Percentiles rank a stretch among this genome's conserved stretches.
Conservation (phyloP, 1,139 yeast genomes). For the Meyerozyma elateridarum region DNA sequence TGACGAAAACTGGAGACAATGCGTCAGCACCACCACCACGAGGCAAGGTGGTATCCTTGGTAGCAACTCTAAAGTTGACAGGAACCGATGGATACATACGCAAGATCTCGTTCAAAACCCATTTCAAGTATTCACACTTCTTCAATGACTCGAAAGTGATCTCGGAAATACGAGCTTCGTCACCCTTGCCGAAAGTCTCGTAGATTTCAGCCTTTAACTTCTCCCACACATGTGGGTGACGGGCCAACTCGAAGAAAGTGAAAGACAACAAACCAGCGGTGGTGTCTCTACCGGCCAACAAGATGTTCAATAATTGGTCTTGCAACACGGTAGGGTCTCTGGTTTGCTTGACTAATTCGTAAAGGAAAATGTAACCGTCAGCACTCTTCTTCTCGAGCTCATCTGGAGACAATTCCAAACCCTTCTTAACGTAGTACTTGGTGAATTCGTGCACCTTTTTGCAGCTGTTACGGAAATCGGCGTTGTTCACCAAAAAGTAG, state of each 20-base stretch:
- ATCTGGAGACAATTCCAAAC: slow-evolving; percentile 22
- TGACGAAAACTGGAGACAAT: slow-evolving; percentile 17
- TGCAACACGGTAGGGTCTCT: slow-evolving; percentile 22
- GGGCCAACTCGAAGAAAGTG: slow-evolving; percentile 22
- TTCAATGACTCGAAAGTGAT: slow-evolving; percentile 26
- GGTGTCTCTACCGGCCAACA: slow-evolving; percentile 32
- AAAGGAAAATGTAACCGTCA: slow-evolving; percentile 23
- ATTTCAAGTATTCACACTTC: slow-evolving; percentile 23
- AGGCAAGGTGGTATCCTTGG: slow-evolving; percentile 22
- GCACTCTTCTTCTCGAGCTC: slow-evolving; percentile 18
- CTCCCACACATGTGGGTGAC: slow-evolving; percentile 19
- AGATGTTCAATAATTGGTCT: slow-evolving; percentile 27
- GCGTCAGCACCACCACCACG: slow-evolving; percentile 22
- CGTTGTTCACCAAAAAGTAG: slow-evolving; percentile 24
- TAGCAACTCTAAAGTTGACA: slow-evolving; percentile 20
- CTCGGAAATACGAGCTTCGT: slow-evolving; percentile 20
- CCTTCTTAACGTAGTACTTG: slow-evolving; percentile 24
- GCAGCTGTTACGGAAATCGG: slow-evolving; percentile 25
- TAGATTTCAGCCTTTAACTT: slow-evolving; percentile 21
- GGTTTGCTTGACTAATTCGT: slow-evolving; percentile 26
- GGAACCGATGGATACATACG: slow-evolving; percentile 27
- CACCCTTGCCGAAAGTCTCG: slow-evolving; percentile 20
- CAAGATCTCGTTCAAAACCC: slow-evolving; percentile 21
- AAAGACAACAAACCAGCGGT: slow-evolving; percentile 28
- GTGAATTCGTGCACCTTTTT: slow-evolving; percentile 30